These are phyloP conservation scores for Phytophthora europaea DNA, from an alignment of 352 stramenopile genomes.

Conservation along the genomic window DNA sequence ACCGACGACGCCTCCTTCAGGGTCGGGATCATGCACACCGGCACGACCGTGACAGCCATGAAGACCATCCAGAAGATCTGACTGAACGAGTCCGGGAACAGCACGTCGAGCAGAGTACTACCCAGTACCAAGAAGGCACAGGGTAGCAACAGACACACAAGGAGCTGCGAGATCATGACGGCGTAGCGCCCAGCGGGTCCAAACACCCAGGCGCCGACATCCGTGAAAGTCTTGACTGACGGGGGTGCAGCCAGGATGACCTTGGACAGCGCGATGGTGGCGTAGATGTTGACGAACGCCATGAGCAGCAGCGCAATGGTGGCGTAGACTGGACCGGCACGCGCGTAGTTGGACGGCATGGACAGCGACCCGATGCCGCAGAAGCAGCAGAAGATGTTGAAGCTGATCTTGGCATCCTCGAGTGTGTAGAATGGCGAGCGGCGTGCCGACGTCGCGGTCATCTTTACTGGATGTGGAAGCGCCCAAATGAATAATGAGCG, in stretches of 20 bases:
- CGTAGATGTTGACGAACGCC: constrained; percentile 74
- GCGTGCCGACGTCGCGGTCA: constrained; percentile 11
- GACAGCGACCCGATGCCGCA: constrained; percentile 75
- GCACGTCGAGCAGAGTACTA: constrained; percentile 51
- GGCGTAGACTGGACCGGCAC: constrained; percentile 55
- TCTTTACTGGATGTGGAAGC: constrained; percentile 10
- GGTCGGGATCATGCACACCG: constrained; percentile 45
- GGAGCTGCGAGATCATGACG: constrained; percentile 55
- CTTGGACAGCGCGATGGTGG: constrained; percentile 53
- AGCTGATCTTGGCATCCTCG: constrained; percentile 67
- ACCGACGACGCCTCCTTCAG: constrained; percentile 39
- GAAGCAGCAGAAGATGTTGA: constrained; percentile 76
- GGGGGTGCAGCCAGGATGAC: constrained; percentile 47
- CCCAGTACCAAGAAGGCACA: constrained; percentile 66
- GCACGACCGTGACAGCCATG: constrained; percentile 47
- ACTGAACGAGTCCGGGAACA: constrained; percentile 64
- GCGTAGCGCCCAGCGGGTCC: constrained; percentile 49
- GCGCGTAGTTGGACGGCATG: constrained; percentile 76
- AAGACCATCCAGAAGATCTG: constrained; percentile 52
- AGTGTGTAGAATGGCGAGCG: constrained; percentile 48
- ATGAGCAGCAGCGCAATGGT: constrained; percentile 67
- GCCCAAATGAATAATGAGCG: constrained; percentile 31
- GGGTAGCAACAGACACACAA: constrained; percentile 56
- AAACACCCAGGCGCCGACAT: constrained; percentile 58
- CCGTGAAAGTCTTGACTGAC: constrained; percentile 56